Percentiles rank a stretch among this genome's conserved stretches.
These are phyloP conservation scores for Blastobotrys illinoisensis DNA, from an alignment of 1,139 yeast species.

Conservation along the genomic window DNA sequence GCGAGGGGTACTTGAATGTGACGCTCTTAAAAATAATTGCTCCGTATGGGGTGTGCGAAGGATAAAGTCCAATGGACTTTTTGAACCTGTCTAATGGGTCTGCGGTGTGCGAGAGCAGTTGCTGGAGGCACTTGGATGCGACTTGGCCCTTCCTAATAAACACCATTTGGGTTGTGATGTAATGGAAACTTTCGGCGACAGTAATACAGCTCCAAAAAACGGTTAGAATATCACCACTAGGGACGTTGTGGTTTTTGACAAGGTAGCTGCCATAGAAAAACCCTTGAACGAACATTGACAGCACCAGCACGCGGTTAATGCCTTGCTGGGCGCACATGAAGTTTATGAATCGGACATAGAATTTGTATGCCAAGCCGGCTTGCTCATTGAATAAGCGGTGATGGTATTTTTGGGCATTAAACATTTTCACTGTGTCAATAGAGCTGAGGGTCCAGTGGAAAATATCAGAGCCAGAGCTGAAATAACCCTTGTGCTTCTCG, in stretches of 20 bases:
- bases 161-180: conserved; percentile 22
- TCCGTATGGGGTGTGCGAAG: conserved; percentile 36
- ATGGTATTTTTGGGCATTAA: conserved; percentile 55
- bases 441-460: conserved; percentile 67
- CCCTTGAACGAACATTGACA: conserved; percentile 82
- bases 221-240: conserved; percentile 64
- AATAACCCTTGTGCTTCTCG: conserved; percentile 49
- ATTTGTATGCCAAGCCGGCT: conserved; percentile 42
- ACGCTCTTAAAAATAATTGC: conserved; percentile 48
- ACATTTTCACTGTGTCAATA: conserved; percentile 54
- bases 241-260: conserved; percentile 46
- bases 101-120: conserved; percentile 14
- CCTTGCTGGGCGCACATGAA: conserved; percentile 56
- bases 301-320: conserved; percentile 48
- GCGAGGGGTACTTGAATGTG: conserved; percentile 55
- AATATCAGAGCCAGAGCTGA: conserved; percentile 53
- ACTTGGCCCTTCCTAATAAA: conserved; percentile 26
- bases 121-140: conserved; percentile 18
- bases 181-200: conserved; percentile 51
- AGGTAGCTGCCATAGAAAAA: conserved; percentile 82
- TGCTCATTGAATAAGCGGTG: conserved; percentile 38
- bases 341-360: conserved; percentile 45
- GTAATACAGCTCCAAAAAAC: conserved; percentile 77
- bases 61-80: conserved; percentile 28
- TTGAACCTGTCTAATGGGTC: conserved; percentile 13